These are phyloP conservation scores for Suaeda aralocaspica DNA, from an alignment of 148 eudicot genomes.

Conservation along the genomic window DNA sequence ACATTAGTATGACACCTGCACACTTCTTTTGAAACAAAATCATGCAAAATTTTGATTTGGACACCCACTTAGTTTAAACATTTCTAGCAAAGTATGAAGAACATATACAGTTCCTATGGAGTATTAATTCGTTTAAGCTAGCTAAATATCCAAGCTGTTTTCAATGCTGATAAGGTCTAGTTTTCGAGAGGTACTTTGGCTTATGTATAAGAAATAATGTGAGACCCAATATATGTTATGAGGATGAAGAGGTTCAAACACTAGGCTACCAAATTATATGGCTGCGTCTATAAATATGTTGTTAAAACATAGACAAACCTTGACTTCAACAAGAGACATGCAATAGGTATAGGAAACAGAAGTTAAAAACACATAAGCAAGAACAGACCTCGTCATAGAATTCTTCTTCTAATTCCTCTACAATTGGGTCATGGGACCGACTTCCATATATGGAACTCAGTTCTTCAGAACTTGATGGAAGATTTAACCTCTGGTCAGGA, in stretches of 20 bases:
- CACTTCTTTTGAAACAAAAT: too few relatives aligned
- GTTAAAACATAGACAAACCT: background rate
- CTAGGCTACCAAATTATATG: background rate
- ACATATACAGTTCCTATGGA: too few relatives aligned
- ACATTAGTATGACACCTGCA: too few relatives aligned
- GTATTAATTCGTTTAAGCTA: background rate
- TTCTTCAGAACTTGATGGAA: conserved; percentile 82
- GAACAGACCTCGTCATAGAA: conserved; percentile 85
- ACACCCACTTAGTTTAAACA: too few relatives aligned
- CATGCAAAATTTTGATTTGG: too few relatives aligned
- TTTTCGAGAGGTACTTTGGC: background rate
- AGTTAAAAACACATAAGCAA: background rate
- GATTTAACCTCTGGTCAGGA: conserved; percentile 77
- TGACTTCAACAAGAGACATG: background rate
- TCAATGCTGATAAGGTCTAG: background rate
- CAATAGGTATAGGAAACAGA: background rate
- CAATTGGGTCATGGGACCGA: conserved; percentile 44
- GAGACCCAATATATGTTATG: background rate
- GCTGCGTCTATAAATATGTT: background rate
- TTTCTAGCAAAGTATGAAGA: too few relatives aligned
- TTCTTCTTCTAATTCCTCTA: conserved; percentile 80
- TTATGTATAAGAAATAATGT: too few relatives aligned
- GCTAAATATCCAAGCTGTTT: background rate
- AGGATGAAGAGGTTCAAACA: background rate
- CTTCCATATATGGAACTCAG: conserved; percentile 84